Evolutionary conservation across 441 rosid species (phyloP).

Genomic region (Codiaeum variegatum): DNA sequence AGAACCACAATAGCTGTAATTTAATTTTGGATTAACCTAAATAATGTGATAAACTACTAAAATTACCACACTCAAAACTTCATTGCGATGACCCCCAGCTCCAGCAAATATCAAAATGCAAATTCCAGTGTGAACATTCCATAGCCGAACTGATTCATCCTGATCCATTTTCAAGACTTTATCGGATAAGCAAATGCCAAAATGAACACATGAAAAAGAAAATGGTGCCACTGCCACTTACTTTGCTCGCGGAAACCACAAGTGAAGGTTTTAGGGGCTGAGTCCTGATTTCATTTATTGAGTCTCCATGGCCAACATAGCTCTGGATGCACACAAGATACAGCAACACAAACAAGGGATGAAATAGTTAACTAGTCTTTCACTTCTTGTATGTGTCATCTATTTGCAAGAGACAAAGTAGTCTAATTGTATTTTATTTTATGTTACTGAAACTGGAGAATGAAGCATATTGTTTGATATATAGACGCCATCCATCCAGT

Average conservation of each 20-base stretch:
- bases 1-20: conserved; percentile 14
- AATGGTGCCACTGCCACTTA: conserved; percentile 23
- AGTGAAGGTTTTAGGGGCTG: conserved; percentile 89
- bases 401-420: background rate
- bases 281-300: conserved; percentile 91
- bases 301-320: conserved; percentile 96
- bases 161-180: conserved; percentile 28
- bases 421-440: background rate
- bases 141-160: conserved; percentile 95
- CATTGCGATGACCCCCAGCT: conserved; percentile 94
- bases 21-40: background rate
- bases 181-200: conserved; percentile 13
- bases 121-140: conserved; percentile 96
- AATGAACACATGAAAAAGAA: conserved; percentile 9
- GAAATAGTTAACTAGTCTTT: background rate
- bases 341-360: conserved; percentile 4
- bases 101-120: conserved; percentile 96
- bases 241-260: conserved; percentile 92
- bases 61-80: conserved; percentile 92
- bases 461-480: too few relatives aligned
- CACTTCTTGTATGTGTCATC: background rate
- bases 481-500: too few relatives aligned
- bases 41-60: background rate
- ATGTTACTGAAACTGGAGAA: background rate
- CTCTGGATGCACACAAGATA: conserved; percentile 44